Conservation (phyloP, 331 rosid genomes). For the Quercus tomentella region DNA sequence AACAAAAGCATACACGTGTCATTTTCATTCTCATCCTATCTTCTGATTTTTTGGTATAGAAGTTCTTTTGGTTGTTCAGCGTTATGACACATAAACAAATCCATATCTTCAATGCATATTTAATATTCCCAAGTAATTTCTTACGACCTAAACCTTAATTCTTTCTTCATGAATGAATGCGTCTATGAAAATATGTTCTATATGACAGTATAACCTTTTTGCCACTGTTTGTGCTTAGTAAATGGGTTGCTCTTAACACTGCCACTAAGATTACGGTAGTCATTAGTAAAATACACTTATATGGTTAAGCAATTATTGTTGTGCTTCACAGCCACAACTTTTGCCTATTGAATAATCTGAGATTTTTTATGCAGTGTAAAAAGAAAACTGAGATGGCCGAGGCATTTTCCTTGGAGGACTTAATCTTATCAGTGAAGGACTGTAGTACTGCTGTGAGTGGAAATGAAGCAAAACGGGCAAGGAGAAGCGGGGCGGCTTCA, state of each 20-base stretch:
- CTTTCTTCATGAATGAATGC: background rate
- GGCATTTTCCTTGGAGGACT: conserved; percentile 52
- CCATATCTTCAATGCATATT: background rate
- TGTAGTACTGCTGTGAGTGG: conserved; percentile 24
- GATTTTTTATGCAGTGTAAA: conserved; percentile 48
- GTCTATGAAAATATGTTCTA: background rate
- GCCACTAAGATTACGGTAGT: conserved; percentile 7
- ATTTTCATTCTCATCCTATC: background rate
- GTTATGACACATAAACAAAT: background rate
- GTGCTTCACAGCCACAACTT: background rate
- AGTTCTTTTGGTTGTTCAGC: background rate
- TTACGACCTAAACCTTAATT: background rate
- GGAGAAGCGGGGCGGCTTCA: conserved; percentile 42
- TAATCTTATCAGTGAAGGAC: conserved; percentile 43
- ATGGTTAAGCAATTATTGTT: background rate
- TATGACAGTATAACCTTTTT: background rate
- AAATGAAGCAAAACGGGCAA: conserved; percentile 39
- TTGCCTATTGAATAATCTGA: conserved; percentile 18
- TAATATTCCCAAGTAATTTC: background rate
- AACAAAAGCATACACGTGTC: background rate
- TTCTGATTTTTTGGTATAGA: background rate
- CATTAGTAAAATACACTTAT: conserved; percentile 6
- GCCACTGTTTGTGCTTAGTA: background rate
- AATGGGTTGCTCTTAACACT: background rate
- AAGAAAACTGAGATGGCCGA: conserved; percentile 36